Base-by-base conservation (phyloP, 352 stramenopile species). In the Phytophthora ramorum region DNA sequence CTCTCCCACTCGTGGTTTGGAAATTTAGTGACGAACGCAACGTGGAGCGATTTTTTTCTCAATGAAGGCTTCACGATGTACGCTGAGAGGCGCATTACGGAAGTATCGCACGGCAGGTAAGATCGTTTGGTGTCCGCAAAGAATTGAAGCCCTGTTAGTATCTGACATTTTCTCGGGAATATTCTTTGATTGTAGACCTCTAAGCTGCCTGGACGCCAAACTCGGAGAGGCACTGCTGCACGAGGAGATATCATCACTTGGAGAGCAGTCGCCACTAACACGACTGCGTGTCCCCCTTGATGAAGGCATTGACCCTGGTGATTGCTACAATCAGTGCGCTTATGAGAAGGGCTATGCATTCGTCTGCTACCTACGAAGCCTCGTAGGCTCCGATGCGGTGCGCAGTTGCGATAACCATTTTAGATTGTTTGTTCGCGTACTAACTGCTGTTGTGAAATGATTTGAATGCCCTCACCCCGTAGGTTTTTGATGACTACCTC, bases 31-130 rank as follows among this genome's bases (percentile, higher is more conserved):
- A 94, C 85, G 16, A 95, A 94, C 35, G 76, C 86, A 35, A 88
- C 87, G 51, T 96, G 88, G 88, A 93, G 88, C 49, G 82, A 96
- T 63, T 94, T 96, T 56, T 96, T 93, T 64, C 61, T 96, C 20
- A 96, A 96, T 66, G 88, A 96, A 80, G 88, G 88, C n/a, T 94
- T 93, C 63, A 93, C 85, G 8, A 94, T 94, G 84, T 96, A 93
- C 55, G 85, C 86, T 10, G 85, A 95, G 63, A 77, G 87, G 7
- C 80, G 83, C 26, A 89, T 95, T 63, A 83, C 68, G 0, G 87
- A 87, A 34, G 71, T 82, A 35, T 81, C 74, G n/a, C 76, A 92
- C 37, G 87, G 87, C 53, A 74, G 83, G 83, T 92, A 66, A 49
- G 41, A 17, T 16, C 7, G 5, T 44, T 59, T 30, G 16, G 12